Evolutionary conservation across 1,284 basidiomycete genomes (phyloP).

Genomic region (Singerocomus inundabilis): DNA sequence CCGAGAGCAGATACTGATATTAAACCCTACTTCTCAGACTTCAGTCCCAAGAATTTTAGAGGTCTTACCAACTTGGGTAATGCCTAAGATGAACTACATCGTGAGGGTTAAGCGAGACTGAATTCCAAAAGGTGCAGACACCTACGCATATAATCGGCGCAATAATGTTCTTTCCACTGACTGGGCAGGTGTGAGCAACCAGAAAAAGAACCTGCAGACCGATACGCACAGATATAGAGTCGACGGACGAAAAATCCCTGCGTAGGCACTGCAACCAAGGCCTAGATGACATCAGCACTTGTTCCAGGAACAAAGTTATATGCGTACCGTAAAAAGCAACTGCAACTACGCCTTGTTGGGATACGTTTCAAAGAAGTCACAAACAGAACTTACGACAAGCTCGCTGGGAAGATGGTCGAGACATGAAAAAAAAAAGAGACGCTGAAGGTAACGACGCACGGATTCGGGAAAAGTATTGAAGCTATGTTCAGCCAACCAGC

Average conservation of each 20-base stretch:
- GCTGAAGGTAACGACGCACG: background rate
- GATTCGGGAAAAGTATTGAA: background rate
- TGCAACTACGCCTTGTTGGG: background rate
- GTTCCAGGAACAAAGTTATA: too few species aligned
- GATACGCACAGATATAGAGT: conserved; percentile 14
- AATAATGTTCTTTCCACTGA: conserved; percentile 8
- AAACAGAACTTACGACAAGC: conserved; percentile 11
- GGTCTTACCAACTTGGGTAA: conserved; percentile 15
- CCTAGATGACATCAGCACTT: conserved; percentile 7
- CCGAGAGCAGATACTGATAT: background rate
- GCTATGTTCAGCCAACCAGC: background rate
- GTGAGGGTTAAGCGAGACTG: background rate
- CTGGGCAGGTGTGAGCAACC: conserved; percentile 3
- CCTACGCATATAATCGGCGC: conserved; percentile 10
- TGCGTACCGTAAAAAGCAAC: conserved; percentile 3
- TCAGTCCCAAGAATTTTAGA: rapidly evolving
- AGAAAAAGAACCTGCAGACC: background rate
- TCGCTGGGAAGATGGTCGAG: conserved; percentile 8
- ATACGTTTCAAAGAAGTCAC: background rate
- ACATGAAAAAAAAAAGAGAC: background rate
- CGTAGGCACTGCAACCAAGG: conserved; percentile 1
- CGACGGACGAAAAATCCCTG: conserved; percentile 19
- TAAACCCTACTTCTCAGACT: background rate
- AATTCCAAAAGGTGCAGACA: background rate
- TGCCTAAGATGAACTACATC: conserved; percentile 5